Conservation (phyloP, 2,329 filamentous ascomycete genomes). For the Colletotrichum agaves region DNA sequence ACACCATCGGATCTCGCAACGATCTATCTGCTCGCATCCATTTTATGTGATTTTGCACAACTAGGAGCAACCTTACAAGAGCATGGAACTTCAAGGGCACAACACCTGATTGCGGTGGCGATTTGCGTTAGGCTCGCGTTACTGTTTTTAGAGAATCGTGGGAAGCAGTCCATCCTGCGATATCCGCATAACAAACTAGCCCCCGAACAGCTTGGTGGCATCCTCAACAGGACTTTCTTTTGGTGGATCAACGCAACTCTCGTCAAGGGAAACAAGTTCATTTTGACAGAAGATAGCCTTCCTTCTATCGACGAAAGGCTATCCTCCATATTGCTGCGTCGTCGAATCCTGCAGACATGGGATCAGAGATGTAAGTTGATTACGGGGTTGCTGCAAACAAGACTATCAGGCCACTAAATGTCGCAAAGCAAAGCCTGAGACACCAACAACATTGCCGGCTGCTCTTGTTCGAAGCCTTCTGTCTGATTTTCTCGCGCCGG, state of each 20-base stretch:
- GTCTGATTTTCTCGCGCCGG: conserved; percentile 1
- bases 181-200: not conserved
- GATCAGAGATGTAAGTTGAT: conserved; percentile 16
- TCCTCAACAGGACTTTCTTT: conserved; percentile 4
- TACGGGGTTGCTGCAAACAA: no score
- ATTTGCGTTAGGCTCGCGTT: not conserved
- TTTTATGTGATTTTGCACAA: not conserved
- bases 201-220: conserved; percentile 6
- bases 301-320: not conserved
- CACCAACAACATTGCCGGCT: not conserved
- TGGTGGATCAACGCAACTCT: conserved; percentile 31
- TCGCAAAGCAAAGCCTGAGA: conserved; percentile 13
- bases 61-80: not conserved
- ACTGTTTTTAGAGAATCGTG: not conserved
- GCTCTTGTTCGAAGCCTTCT: conserved; percentile 2
- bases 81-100: not conserved
- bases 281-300: conserved; percentile 5
- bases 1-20: conserved; percentile 13
- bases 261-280: not conserved
- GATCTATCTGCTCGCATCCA: conserved; percentile 2
- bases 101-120: not conserved
- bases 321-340: conserved; percentile 1
- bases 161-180: not conserved
- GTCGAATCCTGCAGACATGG: conserved; percentile 6
- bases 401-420: not conserved